Evolutionary conservation across 768 basidiomycete species (phyloP).

Genomic region (Phylloporus arenicola): DNA sequence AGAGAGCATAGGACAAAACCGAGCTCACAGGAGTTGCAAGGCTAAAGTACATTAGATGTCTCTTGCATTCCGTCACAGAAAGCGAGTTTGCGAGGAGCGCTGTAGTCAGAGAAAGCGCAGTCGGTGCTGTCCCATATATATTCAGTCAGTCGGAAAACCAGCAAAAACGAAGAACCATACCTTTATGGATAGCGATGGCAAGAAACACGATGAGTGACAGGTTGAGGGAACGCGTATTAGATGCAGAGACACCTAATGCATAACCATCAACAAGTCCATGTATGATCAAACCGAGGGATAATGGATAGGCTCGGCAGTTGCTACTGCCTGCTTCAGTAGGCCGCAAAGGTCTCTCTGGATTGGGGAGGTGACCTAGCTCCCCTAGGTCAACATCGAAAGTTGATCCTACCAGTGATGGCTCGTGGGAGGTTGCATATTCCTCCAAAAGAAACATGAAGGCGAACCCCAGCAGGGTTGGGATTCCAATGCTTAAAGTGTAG

Average conservation of each 20-base stretch:
- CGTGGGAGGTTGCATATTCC: constrained; percentile 51
- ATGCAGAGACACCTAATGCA: constrained; percentile 76
- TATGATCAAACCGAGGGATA: constrained; percentile 81
- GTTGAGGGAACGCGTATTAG: constrained; percentile 37
- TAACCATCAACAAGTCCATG: constrained; percentile 92
- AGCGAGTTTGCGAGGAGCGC: constrained; percentile 77
- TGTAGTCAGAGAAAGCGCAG: constrained; percentile 82
- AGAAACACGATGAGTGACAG: constrained; percentile 84
- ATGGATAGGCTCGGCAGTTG: constrained; percentile 50
- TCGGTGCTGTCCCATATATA: constrained; percentile 58
- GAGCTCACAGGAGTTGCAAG: constrained; percentile 82
- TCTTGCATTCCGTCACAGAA: constrained; percentile 60
- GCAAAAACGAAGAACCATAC: constrained; percentile 27
- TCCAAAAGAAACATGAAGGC: constrained; percentile 57
- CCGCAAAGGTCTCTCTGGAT: constrained; percentile 11
- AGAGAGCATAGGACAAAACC: constrained; percentile 63
- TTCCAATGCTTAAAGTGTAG: constrained; percentile 51
- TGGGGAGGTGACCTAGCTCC: constrained; percentile 42
- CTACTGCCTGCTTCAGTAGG: constrained; percentile 15
- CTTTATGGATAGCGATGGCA: constrained; percentile 90
- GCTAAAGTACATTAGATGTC: constrained; percentile 73
- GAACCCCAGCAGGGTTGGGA: constrained; percentile 61
- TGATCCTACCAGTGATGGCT: constrained; percentile 29
- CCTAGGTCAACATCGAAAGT: constrained; percentile 60
- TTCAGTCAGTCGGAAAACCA: constrained; percentile 7